phyloP scores from a whole-genome alignment of 73 alveolate genomes.

The Paramecium caudatum region DNA sequence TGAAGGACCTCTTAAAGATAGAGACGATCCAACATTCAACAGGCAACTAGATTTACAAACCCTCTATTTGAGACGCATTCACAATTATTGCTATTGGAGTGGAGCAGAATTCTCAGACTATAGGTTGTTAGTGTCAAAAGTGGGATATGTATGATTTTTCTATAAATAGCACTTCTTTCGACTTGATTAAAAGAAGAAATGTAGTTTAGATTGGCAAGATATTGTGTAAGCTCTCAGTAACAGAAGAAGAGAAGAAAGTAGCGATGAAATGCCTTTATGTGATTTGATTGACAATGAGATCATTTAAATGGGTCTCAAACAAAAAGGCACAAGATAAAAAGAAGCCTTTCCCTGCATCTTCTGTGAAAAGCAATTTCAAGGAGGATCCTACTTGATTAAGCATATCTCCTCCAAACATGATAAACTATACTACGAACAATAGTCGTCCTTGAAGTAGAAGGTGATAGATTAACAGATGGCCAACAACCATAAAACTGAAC shows the following conservation, averaged over 20 bases:
- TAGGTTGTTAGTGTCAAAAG: conserved; percentile 60
- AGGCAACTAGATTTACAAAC: conserved; percentile 45
- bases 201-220: conserved; percentile 40
- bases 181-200: conserved; percentile 28
- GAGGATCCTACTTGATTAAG: conserved; percentile 12
- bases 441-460: background rate
- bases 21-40: conserved; percentile 66
- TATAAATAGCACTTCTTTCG: conserved; percentile 43
- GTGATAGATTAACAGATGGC: conserved; percentile 18
- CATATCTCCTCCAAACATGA: conserved; percentile 52
- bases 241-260: conserved; percentile 10
- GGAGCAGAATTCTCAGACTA: conserved; percentile 65
- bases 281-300: conserved; percentile 61
- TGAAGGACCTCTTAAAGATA: conserved; percentile 58
- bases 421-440: background rate
- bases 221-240: background rate
- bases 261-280: background rate
- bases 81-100: conserved; percentile 48
- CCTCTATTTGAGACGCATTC: conserved; percentile 23
- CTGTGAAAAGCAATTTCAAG: conserved; percentile 12
- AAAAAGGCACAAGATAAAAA: background rate
- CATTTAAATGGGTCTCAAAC: background rate
- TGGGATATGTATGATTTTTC: conserved; percentile 9
- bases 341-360: conserved; percentile 31
- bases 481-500: background rate